Evolutionary conservation across 1,284 basidiomycete genomes (phyloP), one percentile per base, ranked within the genome.

Genomic region (Neonothopanus nambi): DNA sequence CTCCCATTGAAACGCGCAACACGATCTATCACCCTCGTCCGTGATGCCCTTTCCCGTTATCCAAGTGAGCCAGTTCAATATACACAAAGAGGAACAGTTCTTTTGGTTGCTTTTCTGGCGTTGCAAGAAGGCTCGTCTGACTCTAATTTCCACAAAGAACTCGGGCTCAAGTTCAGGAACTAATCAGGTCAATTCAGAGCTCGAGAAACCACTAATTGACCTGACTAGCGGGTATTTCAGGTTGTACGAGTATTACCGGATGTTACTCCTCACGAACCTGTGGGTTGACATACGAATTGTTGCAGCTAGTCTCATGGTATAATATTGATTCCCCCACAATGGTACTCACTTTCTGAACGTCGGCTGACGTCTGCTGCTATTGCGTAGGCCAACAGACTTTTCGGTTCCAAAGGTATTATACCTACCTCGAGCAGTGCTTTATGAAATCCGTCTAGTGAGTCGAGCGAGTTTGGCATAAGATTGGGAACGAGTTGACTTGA

Each of bases 201-300:
- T n/a, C 15, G 8, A 48, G 37, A 36, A 71, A 5, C 82, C 84
- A 2, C 57, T 81, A 4, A 65, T 89, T 39, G 81, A 95, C 67
- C 73, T 96, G 62, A 99, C 96, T 12, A 93, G 88, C 59, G 96
- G 96, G 13, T 99, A 99, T 71, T 99, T 99, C 65, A 91, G 91
- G 5, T 75, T 98, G 35, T 91, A 90, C 63, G 75, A 80, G 57
- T 81, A 80, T 15, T 98, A 98, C 70, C 91, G 91, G 65, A 72
- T 82, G 26, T 75, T 86, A 21, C 77, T 95, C 23, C 72, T 95
- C 26, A 58, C 63, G 13, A 74, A 74, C 13, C 75, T 77, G 2
- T 72, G 72, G 26, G 71, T 85, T 13, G 77, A 84, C 20, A 88
- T 88, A 51, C 72, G 85, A 35, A 84, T 99, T 52, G 82, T 98